These are phyloP conservation scores for Smallanthus sonchifolius DNA, from an alignment of 129 eudicot genomes.

Conservation along the genomic window DNA sequence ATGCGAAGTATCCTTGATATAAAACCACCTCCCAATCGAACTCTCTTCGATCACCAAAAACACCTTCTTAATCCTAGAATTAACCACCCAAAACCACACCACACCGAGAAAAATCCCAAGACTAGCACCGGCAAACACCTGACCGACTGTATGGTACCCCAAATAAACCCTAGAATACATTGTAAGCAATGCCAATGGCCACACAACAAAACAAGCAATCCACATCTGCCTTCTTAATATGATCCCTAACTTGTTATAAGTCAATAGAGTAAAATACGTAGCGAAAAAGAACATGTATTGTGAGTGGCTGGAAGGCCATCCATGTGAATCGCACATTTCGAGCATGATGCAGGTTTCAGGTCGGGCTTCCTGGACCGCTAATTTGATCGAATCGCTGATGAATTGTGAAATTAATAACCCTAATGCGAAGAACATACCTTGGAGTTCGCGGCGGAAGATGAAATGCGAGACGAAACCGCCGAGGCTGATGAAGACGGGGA, in stretches of 20 bases:
- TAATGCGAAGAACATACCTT: slow-evolving; percentile 68
- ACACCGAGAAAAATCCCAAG: slow-evolving; percentile 55
- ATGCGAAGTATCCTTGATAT: slow-evolving; percentile 83
- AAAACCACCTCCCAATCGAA: slow-evolving; percentile 56
- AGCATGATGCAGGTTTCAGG: slow-evolving; percentile 68
- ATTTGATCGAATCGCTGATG: slow-evolving; percentile 63
- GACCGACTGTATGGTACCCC: slow-evolving; percentile 83
- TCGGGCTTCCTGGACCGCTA: slow-evolving; percentile 57
- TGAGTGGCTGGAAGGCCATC: slow-evolving; percentile 91
- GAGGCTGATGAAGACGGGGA: slow-evolving; percentile 78
- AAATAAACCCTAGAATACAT: slow-evolving; percentile 81
- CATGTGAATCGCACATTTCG: slow-evolving; percentile 88
- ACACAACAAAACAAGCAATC: slow-evolving; percentile 38
- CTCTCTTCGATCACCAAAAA: slow-evolving; percentile 73
- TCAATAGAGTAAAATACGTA: slow-evolving; percentile 52
- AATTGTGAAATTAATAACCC: slow-evolving; percentile 64
- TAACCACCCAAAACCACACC: slow-evolving; percentile 75
- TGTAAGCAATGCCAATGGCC: slow-evolving; percentile 71
- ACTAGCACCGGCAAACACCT: slow-evolving; percentile 81
- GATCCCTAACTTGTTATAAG: slow-evolving; percentile 38
- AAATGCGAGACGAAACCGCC: slow-evolving; percentile 80
- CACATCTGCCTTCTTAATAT: slow-evolving; percentile 42
- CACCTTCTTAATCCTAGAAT: slow-evolving; percentile 31
- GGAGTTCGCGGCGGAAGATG: slow-evolving; percentile 84
- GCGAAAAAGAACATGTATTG: slow-evolving; percentile 92